Evolutionary conservation across 129 eudicot genomes (phyloP).

Genomic region (Lactuca sativa): DNA sequence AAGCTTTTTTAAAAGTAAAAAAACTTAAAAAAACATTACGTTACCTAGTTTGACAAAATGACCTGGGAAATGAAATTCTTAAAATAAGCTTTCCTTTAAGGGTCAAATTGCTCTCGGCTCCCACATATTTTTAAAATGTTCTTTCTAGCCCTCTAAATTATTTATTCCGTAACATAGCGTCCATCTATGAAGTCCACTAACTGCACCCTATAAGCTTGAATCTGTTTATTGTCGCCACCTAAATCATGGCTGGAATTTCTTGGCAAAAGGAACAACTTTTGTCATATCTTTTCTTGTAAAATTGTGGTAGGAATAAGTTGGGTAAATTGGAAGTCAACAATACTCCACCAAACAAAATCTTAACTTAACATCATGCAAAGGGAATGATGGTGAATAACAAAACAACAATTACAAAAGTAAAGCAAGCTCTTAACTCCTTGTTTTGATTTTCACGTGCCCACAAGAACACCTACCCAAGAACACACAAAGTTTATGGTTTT

Average conservation of each 20-base stretch:
- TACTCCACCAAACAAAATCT: slow-evolving; percentile 28
- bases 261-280: slow-evolving; percentile 2
- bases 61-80: too few species aligned
- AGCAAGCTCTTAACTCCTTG: slow-evolving; percentile 27
- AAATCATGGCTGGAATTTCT: slow-evolving; percentile 13
- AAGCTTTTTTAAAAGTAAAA: too few species aligned
- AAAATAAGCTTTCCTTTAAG: neutral
- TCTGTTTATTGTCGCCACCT: neutral
- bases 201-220: neutral
- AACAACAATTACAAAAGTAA: slow-evolving; percentile 26
- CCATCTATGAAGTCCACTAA: too few species aligned
- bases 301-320: slow-evolving; percentile 39
- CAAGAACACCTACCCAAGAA: slow-evolving; percentile 46
- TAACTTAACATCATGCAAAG: slow-evolving; percentile 53
- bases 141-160: neutral
- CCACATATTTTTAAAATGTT: neutral
- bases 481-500: slow-evolving; percentile 61
- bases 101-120: neutral
- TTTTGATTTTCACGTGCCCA: slow-evolving; percentile 24
- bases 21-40: too few species aligned
- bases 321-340: slow-evolving; percentile 31
- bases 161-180: neutral
- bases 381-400: slow-evolving; percentile 37
- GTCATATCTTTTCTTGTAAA: slow-evolving; percentile 14
- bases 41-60: too few species aligned